Conservation (phyloP, 257 asterid species). For the Nicotiana otophora region DNA sequence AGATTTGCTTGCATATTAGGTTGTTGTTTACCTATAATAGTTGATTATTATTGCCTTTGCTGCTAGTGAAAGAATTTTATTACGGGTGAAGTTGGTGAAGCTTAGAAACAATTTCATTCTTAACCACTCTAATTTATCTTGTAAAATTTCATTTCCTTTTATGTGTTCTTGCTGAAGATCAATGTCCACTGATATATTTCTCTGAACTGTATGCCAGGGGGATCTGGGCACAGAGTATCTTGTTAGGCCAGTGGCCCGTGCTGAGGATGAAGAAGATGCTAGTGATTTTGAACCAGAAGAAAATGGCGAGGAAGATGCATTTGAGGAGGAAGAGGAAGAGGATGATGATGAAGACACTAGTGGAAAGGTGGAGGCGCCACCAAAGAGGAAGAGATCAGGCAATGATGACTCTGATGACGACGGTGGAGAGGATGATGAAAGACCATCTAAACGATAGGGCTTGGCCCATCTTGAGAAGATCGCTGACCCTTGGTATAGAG, state of each 20-base stretch:
- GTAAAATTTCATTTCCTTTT: background rate
- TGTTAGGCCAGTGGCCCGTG: conserved; percentile 62
- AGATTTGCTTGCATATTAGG: background rate
- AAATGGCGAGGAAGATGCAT: conserved; percentile 35
- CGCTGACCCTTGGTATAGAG: conserved; percentile 8
- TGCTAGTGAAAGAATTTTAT: background rate
- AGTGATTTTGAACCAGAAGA: conserved; percentile 84
- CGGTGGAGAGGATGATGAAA: conserved; percentile 64
- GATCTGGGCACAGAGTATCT: conserved; percentile 89
- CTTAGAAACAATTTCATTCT: background rate
- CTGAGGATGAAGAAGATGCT: conserved; percentile 87
- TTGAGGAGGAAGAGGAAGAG: conserved; percentile 33
- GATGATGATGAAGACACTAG: conserved; percentile 38
- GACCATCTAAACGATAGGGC: conserved; percentile 74
- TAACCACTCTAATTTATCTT: background rate
- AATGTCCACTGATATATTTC: background rate
- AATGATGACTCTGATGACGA: conserved; percentile 61
- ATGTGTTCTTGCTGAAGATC: background rate
- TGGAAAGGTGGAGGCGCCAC: conserved; percentile 50
- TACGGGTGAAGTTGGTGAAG: background rate
- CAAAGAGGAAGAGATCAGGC: conserved; percentile 72
- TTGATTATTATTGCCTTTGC: background rate
- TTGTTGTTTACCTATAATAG: background rate
- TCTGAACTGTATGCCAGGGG: conserved; percentile 29
- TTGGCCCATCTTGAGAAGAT: background rate